Conservation (phyloP, 768 basidiomycete genomes). For the Mrakia blollopis region DNA sequence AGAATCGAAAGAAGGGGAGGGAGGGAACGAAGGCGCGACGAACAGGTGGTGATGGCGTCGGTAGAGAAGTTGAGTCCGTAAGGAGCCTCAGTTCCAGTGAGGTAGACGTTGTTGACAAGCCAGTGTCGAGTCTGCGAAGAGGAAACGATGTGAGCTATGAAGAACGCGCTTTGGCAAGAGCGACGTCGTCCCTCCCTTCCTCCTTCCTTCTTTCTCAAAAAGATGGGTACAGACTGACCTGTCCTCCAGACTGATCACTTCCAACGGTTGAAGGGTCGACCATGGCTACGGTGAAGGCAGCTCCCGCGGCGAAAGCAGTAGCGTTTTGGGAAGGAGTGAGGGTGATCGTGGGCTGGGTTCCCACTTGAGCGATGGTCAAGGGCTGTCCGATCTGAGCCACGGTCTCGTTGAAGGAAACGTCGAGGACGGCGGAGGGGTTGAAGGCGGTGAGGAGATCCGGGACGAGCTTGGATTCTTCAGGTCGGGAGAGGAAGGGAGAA, state of each 20-base stretch:
- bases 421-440: constrained; percentile 57
- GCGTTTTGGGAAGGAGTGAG: constrained; percentile 48
- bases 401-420: constrained; percentile 51
- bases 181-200: constrained; percentile 5
- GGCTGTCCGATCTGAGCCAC: constrained; percentile 56
- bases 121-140: constrained; percentile 61
- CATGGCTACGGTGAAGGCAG: constrained; percentile 63
- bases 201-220: background rate
- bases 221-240: constrained; percentile 36
- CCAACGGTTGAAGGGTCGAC: constrained; percentile 68
- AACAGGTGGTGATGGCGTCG: constrained; percentile 38
- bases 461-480: constrained; percentile 52
- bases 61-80: constrained; percentile 39
- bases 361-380: constrained; percentile 55
- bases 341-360: constrained; percentile 6
- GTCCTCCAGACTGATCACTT: constrained; percentile 54
- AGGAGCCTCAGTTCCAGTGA: constrained; percentile 35
- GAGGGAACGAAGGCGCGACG: background rate
- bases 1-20: background rate
- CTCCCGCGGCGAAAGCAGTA: constrained; percentile 49
- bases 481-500: background rate
- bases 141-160: background rate
- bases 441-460: constrained; percentile 61
- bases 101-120: constrained; percentile 62
- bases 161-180: background rate